These are phyloP conservation scores for Atractiella rhizophila DNA, from an alignment of 768 basidiomycete genomes.

Conservation along the genomic window DNA sequence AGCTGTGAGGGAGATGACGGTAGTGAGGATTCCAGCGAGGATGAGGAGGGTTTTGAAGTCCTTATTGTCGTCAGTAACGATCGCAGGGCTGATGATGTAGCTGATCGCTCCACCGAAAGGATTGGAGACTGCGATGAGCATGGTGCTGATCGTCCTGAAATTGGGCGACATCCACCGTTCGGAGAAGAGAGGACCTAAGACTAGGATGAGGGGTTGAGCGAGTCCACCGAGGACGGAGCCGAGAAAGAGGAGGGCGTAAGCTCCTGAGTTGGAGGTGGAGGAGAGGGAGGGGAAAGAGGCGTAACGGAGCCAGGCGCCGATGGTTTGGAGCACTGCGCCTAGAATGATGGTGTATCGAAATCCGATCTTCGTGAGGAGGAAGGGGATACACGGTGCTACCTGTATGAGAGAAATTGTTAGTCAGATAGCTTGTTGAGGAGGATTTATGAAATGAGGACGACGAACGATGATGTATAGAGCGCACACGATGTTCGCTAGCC, in stretches of 20 bases:
- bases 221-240: background rate
- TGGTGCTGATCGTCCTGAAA: background rate
- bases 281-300: background rate
- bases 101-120: slow-evolving; percentile 1
- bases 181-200: background rate
- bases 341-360: background rate
- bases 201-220: background rate
- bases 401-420: background rate
- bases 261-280: background rate
- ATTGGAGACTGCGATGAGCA: background rate
- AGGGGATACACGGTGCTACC: background rate
- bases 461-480: background rate
- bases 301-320: slow-evolving; percentile 1
- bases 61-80: background rate
- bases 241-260: slow-evolving; percentile 1
- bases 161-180: background rate
- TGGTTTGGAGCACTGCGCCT: background rate
- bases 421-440: background rate
- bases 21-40: background rate
- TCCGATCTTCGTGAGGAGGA: background rate
- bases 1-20: background rate
- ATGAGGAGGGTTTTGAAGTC: background rate
- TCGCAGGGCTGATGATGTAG: background rate
- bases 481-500: slow-evolving; percentile 1
- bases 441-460: background rate